Evolutionary conservation across 768 basidiomycete genomes (phyloP).

Genomic region (Suillus paluster): DNA sequence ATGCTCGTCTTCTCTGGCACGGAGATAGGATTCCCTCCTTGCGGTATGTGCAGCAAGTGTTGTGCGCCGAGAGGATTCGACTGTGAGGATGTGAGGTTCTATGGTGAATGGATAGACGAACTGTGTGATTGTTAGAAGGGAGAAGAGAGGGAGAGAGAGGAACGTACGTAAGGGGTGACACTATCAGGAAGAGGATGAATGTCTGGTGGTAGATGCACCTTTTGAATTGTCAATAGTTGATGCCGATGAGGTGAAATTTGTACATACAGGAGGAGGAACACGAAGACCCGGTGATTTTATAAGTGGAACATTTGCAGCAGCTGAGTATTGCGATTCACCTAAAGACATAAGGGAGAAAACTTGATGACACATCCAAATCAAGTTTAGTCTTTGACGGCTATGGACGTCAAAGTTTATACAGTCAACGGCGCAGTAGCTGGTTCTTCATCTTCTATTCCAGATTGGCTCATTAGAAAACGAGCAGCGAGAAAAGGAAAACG

Average conservation of each 20-base stretch:
- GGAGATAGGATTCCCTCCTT: slow-evolving; percentile 73
- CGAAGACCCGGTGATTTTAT: slow-evolving; percentile 93
- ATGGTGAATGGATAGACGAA: slow-evolving; percentile 97
- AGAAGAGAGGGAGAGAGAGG: background rate
- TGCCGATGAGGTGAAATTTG: background rate
- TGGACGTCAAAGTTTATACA: slow-evolving; percentile 84
- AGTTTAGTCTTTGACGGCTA: too few relatives aligned
- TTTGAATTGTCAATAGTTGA: background rate
- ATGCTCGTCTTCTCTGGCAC: slow-evolving; percentile 77
- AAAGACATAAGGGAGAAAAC: too few relatives aligned
- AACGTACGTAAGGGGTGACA: slow-evolving; percentile 82
- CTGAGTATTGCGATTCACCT: slow-evolving; percentile 71
- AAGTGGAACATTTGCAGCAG: slow-evolving; percentile 76
- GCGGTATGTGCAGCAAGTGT: slow-evolving; percentile 68
- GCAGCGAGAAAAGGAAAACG: slow-evolving; percentile 66
- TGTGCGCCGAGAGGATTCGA: slow-evolving; percentile 72
- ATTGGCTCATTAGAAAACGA: slow-evolving; percentile 86
- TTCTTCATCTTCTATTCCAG: slow-evolving; percentile 89
- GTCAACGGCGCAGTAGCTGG: slow-evolving; percentile 91
- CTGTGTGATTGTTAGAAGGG: slow-evolving; percentile 46
- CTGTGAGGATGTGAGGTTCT: slow-evolving; percentile 79
- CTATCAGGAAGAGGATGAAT: slow-evolving; percentile 95
- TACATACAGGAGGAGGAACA: slow-evolving; percentile 58
- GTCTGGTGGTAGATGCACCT: slow-evolving; percentile 89
- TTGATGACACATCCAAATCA: too few relatives aligned